Conservation (phyloP, 352 stramenopile genomes). For the Phytophthora vignae region DNA sequence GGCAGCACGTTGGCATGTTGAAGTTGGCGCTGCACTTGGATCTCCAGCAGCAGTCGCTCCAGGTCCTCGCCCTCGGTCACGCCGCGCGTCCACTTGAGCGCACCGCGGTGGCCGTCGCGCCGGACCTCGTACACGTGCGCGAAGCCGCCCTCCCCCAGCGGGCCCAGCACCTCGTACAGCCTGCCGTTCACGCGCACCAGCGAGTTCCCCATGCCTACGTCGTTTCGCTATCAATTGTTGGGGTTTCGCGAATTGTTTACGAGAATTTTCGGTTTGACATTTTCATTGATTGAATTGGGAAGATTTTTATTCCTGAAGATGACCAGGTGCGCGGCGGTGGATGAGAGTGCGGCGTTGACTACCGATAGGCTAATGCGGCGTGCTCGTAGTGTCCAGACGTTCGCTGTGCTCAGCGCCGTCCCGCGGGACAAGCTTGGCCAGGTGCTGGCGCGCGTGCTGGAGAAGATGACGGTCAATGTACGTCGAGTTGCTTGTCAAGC, state of each 20-base stretch:
- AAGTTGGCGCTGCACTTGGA: constrained; percentile 71
- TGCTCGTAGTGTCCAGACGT: constrained; percentile 20
- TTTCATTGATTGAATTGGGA: neutral
- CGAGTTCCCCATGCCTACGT: constrained; percentile 62
- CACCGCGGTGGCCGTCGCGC: constrained; percentile 44
- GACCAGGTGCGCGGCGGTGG: constrained; percentile 8
- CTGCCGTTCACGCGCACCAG: constrained; percentile 66
- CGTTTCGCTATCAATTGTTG: neutral
- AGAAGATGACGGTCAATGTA: constrained; percentile 56
- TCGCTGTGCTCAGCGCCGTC: constrained; percentile 52
- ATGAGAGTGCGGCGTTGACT: neutral
- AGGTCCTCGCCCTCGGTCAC: constrained; percentile 65
- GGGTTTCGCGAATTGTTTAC: neutral
- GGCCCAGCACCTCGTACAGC: constrained; percentile 58
- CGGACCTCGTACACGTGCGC: constrained; percentile 69
- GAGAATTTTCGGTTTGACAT: neutral
- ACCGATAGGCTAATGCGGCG: neutral
- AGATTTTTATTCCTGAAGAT: constrained; percentile 5
- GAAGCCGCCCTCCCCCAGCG: constrained; percentile 78
- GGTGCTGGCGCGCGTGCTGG: constrained; percentile 63
- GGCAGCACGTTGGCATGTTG: constrained; percentile 61
- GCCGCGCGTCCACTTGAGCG: constrained; percentile 74
- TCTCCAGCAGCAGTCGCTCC: constrained; percentile 69
- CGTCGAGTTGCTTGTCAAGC: neutral
- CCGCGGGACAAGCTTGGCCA: constrained; percentile 56